A percentile compares a stretch with the other conserved stretches of the same genome.
These are phyloP conservation scores for Rhododendron henanense DNA, from an alignment of 148 eudicot species.

Conservation along the genomic window DNA sequence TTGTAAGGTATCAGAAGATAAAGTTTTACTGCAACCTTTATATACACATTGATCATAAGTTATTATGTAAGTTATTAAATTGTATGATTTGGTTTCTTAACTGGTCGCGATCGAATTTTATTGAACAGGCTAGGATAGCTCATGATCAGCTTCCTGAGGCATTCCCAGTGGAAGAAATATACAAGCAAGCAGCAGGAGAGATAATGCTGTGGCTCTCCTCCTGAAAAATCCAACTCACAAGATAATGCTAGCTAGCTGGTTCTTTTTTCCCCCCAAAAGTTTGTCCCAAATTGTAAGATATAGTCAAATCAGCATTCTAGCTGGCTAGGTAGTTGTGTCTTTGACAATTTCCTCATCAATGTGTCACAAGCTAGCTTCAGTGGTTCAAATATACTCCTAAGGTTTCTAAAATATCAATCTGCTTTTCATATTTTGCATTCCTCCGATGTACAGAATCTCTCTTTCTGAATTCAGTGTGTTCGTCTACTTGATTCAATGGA, in stretches of 20 bases:
- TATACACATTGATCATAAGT: neutral
- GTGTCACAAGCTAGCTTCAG: neutral
- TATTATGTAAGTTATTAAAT: too few species aligned
- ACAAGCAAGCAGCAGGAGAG: conserved; percentile 74
- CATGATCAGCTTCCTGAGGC: conserved; percentile 28
- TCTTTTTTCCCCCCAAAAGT: neutral
- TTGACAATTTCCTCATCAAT: neutral
- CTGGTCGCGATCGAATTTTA: too few species aligned
- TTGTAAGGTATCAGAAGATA: neutral
- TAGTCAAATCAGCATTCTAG: neutral
- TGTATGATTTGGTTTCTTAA: neutral
- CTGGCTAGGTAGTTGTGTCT: neutral
- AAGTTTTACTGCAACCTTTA: neutral
- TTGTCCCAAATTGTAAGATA: neutral
- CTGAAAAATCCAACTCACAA: conserved; percentile 13
- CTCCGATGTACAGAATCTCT: neutral
- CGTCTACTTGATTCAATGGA: too few species aligned
- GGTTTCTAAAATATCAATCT: neutral
- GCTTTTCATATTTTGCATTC: neutral
- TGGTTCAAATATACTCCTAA: neutral
- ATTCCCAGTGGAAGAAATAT: conserved; percentile 52
- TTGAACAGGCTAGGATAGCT: conserved; percentile 30
- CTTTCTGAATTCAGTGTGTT: neutral
- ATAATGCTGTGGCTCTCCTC: conserved; percentile 38
- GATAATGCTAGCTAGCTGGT: too few species aligned